Conservation (phyloP, 306 rosid genomes). For the Elaeagnus macrophylla region DNA sequence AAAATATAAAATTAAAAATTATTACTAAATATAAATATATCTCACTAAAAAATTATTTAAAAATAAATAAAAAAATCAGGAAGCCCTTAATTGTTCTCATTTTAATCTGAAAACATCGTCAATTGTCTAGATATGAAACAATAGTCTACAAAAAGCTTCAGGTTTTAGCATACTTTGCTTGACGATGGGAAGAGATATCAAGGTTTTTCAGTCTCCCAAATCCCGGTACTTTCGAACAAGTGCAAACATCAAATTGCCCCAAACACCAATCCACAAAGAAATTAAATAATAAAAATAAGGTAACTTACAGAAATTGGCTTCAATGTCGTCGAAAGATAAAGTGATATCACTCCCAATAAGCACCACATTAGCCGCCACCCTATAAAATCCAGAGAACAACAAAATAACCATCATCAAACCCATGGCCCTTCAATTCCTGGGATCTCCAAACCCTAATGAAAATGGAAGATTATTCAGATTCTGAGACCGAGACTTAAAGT, state of each 20-base stretch:
- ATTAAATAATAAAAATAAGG: background rate
- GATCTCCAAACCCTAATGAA: constrained; percentile 20
- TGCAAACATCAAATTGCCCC: too few relatives aligned
- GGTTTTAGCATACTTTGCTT: too few relatives aligned
- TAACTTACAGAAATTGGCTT: constrained; percentile 88
- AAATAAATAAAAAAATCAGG: background rate
- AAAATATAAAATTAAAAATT: too few relatives aligned
- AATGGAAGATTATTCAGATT: too few relatives aligned
- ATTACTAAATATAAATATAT: background rate
- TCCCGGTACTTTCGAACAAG: too few relatives aligned
- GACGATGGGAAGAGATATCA: too few relatives aligned
- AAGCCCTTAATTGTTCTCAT: background rate
- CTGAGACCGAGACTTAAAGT: too few relatives aligned
- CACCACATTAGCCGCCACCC: constrained; percentile 62
- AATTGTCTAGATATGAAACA: too few relatives aligned
- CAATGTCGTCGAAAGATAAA: constrained; percentile 80
- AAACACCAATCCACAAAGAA: constrained; percentile 6
- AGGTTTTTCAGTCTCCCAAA: too few relatives aligned
- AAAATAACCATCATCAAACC: constrained; percentile 36
- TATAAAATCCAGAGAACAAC: constrained; percentile 29
- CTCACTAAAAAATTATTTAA: too few relatives aligned
- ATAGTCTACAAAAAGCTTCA: too few relatives aligned
- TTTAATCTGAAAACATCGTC: background rate
- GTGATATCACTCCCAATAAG: constrained; percentile 71
- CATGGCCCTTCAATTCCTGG: constrained; percentile 25